Evolutionary conservation across 345 rosid genomes (phyloP).

Genomic region (Xanthoceras sorbifolium): DNA sequence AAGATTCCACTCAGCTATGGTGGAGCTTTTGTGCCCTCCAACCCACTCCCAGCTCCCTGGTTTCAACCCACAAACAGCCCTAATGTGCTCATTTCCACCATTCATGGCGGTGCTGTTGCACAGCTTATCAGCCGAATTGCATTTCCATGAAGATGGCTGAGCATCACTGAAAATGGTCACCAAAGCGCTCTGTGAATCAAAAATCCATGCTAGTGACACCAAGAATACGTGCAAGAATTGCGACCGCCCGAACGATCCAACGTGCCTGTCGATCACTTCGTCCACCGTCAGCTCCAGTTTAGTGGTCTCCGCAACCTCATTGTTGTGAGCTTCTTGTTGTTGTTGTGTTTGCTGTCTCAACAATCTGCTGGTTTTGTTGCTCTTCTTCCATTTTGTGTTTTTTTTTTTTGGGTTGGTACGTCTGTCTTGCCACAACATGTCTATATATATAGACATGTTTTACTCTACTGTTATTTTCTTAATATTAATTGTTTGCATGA

Average conservation of each 20-base stretch:
- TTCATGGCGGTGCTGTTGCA: not conserved
- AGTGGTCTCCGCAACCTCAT: slow-evolving; percentile 17
- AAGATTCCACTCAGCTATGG: slow-evolving; percentile 70
- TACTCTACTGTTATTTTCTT: not conserved
- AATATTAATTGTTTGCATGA: too few relatives aligned
- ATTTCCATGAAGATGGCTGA: slow-evolving; percentile 54
- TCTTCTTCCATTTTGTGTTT: not conserved
- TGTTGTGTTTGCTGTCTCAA: not conserved
- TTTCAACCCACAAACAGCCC: slow-evolving; percentile 47
- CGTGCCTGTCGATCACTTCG: slow-evolving; percentile 59
- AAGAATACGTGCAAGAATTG: slow-evolving; percentile 66
- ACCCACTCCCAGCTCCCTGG: slow-evolving; percentile 75
- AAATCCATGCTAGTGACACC: slow-evolving; percentile 67
- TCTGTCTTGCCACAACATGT: not conserved
- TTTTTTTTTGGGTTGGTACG: not conserved
- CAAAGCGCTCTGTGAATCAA: slow-evolving; percentile 70
- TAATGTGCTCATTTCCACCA: slow-evolving; percentile 16
- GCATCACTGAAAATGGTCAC: slow-evolving; percentile 74
- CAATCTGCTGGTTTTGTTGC: too few relatives aligned
- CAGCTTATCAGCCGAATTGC: slow-evolving; percentile 18
- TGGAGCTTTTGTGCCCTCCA: slow-evolving; percentile 45
- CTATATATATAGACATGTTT: not conserved
- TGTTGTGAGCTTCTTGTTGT: too few relatives aligned
- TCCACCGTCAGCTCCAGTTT: slow-evolving; percentile 66
- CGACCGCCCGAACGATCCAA: slow-evolving; percentile 63